A percentile compares a stretch with the other conserved stretches of the same genome.
Conservation (phyloP, 2,329 filamentous ascomycete species). For the Zalaria sp. region DNA sequence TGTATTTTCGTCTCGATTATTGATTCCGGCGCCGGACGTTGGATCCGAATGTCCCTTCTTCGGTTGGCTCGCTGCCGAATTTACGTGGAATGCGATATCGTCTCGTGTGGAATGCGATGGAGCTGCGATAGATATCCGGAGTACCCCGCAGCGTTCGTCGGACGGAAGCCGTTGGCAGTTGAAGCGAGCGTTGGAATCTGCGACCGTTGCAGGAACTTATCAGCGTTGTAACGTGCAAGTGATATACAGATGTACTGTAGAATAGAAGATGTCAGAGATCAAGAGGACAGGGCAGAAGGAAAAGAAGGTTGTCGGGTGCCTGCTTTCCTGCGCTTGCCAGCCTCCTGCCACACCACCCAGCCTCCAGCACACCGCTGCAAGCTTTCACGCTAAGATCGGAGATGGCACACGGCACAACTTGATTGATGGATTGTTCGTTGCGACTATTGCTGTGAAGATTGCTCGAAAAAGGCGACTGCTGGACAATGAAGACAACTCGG, state of each 20-base stretch:
- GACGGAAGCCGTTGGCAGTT: not conserved
- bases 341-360: not conserved
- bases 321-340: not conserved
- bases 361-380: not conserved
- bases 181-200: not conserved
- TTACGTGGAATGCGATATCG: too few species aligned
- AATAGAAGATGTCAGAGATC: not conserved
- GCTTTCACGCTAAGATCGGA: too few species aligned
- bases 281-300: not conserved
- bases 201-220: not conserved
- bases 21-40: not conserved
- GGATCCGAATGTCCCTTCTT: constrained; percentile 2
- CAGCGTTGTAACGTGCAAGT: not conserved
- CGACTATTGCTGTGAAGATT: too few species aligned
- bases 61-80: not conserved
- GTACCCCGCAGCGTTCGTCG: constrained; percentile 1
- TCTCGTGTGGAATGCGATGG: too few species aligned
- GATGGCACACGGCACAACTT: too few species aligned
- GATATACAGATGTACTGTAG: not conserved
- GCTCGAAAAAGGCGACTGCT: too few species aligned
- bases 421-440: too few species aligned
- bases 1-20: not conserved
- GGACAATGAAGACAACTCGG: too few species aligned
- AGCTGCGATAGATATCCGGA: too few species aligned
- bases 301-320: not conserved